Evolutionary conservation across 2,329 filamentous ascomycete genomes (phyloP).

Genomic region (Phyllosticta citriasiana): DNA sequence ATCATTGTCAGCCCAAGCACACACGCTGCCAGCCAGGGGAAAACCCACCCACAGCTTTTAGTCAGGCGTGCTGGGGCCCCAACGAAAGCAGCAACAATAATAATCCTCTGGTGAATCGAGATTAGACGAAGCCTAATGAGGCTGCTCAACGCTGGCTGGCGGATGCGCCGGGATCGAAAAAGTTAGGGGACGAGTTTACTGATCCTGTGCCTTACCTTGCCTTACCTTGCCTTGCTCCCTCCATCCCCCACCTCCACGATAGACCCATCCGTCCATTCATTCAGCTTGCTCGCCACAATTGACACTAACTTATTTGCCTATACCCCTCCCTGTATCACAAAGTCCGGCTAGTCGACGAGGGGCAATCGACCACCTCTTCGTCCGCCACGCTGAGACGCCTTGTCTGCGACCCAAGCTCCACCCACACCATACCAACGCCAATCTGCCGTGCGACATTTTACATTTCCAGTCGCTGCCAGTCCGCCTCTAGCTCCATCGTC

Average conservation of each 20-base stretch:
- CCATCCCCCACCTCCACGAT: not conserved
- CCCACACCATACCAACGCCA: not conserved
- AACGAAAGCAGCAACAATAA: not conserved
- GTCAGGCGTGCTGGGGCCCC: not conserved
- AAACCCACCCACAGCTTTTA: not conserved
- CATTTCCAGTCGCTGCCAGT: not conserved
- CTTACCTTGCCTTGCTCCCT: not conserved
- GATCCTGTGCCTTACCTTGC: not conserved
- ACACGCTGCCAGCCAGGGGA: not conserved
- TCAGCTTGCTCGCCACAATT: not conserved
- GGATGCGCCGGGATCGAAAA: not conserved
- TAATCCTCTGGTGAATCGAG: not conserved
- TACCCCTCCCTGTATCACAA: not conserved
- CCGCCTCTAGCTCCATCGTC: not conserved
- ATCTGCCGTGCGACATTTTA: not conserved
- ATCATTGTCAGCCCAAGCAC: not conserved
- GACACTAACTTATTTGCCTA: not conserved
- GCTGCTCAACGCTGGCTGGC: not conserved
- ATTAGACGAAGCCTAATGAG: not conserved
- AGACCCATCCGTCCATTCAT: not conserved
- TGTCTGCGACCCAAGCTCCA: not conserved
- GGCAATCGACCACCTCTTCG: not conserved
- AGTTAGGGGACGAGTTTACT: not conserved
- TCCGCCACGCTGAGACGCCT: not conserved
- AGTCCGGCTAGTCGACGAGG: no score